Evolutionary conservation across 2,329 filamentous ascomycete species (phyloP).

Genomic region (Fonsecaea monophora): DNA sequence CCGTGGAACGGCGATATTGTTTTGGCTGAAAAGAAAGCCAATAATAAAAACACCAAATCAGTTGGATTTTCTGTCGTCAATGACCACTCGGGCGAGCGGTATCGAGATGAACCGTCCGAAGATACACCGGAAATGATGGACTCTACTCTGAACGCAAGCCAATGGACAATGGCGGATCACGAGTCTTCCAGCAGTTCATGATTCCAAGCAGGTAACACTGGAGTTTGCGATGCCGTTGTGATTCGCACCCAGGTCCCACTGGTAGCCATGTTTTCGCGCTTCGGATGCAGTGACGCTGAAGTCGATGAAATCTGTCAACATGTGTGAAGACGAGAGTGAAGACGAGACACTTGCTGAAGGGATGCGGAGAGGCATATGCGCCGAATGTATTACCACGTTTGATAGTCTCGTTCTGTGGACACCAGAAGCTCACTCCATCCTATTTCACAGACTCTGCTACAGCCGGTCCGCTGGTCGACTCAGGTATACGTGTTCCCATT

Average conservation of each 20-base stretch:
- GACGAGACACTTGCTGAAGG: not conserved
- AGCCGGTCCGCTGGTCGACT: slow-evolving; percentile 9
- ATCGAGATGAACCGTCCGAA: slow-evolving; percentile 11
- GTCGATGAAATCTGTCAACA: not conserved
- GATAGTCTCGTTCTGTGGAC: not conserved
- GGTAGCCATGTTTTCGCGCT: not conserved
- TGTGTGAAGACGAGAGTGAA: not conserved
- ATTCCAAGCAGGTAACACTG: not conserved
- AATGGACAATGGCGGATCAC: slow-evolving; percentile 34
- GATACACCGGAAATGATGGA: slow-evolving; percentile 19
- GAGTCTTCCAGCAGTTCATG: slow-evolving; percentile 17
- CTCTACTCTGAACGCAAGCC: slow-evolving; percentile 27
- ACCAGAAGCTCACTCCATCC: not conserved
- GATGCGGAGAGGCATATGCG: not conserved
- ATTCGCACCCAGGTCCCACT: not conserved
- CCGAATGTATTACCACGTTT: not conserved
- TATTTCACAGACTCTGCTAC: not conserved
- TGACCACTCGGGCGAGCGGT: slow-evolving; percentile 12
- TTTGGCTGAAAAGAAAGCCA: slow-evolving; percentile 55
- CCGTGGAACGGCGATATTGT: slow-evolving; percentile 93
- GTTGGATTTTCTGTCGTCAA: slow-evolving; percentile 62
- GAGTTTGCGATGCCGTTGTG: not conserved
- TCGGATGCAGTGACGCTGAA: not conserved
- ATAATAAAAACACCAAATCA: slow-evolving; percentile 49
- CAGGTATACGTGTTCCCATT: slow-evolving; percentile 33